These are phyloP conservation scores for Arthrobotrys megalospora DNA, from an alignment of 2,329 filamentous ascomycete genomes.

Conservation along the genomic window DNA sequence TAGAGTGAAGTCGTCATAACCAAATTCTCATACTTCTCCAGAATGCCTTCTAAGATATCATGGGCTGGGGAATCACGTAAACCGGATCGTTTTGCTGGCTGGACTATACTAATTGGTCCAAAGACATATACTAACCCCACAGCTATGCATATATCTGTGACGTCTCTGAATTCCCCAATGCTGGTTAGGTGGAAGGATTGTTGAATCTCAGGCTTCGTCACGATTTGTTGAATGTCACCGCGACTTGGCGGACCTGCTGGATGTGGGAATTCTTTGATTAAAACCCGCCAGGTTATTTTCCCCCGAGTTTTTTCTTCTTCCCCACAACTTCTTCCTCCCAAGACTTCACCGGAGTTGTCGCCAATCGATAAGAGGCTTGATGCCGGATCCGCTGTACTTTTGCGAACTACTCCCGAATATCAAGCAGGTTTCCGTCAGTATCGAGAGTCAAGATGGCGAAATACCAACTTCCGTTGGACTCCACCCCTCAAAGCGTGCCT, in stretches of 20 bases:
- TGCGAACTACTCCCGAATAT: constrained; percentile 76
- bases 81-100: constrained; percentile 34
- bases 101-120: constrained; percentile 44
- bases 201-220: constrained; percentile 44
- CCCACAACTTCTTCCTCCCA: constrained; percentile 9
- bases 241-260: constrained; percentile 32
- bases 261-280: constrained; percentile 31
- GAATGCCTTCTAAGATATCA: constrained; percentile 8
- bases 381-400: constrained; percentile 60
- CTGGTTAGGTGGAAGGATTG: constrained; percentile 23
- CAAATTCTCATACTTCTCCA: constrained; percentile 10
- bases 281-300: constrained; percentile 10
- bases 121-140: constrained; percentile 33
- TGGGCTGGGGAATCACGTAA: constrained; percentile 24
- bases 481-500: constrained; percentile 65
- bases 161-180: constrained; percentile 34
- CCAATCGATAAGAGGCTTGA: constrained; percentile 47
- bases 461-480: constrained; percentile 62
- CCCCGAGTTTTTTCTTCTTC: neutral
- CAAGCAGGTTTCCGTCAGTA: constrained; percentile 75
- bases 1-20: constrained; percentile 33
- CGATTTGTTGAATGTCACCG: constrained; percentile 42
- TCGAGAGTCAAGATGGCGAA: constrained; percentile 68
- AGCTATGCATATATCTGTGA: constrained; percentile 18
- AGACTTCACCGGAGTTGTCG: constrained; percentile 12